Conservation (phyloP, 148 eudicot species). For the Fagopyrum tataricum region DNA sequence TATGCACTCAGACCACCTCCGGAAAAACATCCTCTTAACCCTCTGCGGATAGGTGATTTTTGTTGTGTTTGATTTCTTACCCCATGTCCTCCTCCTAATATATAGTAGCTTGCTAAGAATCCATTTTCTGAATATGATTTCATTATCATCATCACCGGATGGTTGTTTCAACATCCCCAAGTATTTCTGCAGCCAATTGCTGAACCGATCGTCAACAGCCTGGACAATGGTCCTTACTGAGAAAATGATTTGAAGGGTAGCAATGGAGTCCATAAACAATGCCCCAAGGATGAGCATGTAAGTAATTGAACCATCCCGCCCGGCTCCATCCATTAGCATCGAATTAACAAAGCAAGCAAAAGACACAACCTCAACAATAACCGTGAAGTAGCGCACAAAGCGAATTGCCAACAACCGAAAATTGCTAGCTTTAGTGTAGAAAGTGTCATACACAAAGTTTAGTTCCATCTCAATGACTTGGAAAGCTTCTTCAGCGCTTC, state of each 20-base stretch:
- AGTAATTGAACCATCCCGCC: neutral
- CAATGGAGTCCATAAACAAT: neutral
- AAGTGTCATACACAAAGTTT: neutral
- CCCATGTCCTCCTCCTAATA: neutral
- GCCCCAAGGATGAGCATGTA: neutral
- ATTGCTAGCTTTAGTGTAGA: neutral
- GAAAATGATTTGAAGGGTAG: neutral
- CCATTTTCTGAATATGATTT: neutral
- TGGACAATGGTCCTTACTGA: neutral
- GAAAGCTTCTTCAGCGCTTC: neutral
- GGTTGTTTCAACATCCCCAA: too few relatives aligned
- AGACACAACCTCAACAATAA: neutral
- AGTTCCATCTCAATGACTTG: neutral
- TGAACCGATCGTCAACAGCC: neutral
- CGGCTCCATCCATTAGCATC: neutral
- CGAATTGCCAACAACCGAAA: neutral
- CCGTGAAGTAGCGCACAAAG: neutral
- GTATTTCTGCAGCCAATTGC: neutral
- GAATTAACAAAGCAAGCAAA: neutral
- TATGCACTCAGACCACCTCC: neutral
- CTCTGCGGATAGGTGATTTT: neutral
- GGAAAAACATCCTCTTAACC: neutral
- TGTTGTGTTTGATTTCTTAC: neutral
- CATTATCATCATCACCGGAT: too few relatives aligned
- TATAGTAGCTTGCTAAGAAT: neutral